phyloP scores from a whole-genome alignment of 2,329 filamentous ascomycete species.

The Pestalotiopsis sp. region DNA sequence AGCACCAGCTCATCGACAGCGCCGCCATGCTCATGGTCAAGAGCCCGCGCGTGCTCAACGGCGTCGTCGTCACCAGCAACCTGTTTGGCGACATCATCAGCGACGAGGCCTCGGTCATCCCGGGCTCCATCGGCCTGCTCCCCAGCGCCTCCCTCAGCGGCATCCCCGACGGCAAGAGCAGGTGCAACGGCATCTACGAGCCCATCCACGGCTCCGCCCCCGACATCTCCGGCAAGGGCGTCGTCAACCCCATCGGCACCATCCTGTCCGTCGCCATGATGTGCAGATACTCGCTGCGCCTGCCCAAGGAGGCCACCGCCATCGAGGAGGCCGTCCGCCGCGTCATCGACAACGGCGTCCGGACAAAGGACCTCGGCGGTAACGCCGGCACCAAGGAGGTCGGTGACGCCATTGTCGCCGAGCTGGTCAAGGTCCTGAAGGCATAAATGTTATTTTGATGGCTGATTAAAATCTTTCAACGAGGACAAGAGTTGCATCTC shows the following conservation, averaged over 20 bases:
- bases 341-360: constrained; percentile 76
- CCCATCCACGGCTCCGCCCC: constrained; percentile 95
- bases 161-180: constrained; percentile 80
- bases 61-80: constrained; percentile 90
- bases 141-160: constrained; percentile 86
- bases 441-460: constrained; percentile 15
- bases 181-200: constrained; percentile 94
- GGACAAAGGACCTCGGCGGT: constrained; percentile 86
- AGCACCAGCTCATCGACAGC: constrained; percentile 91
- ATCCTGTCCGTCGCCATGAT: constrained; percentile 95
- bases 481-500: not conserved
- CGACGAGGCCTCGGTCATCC: constrained; percentile 94
- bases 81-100: constrained; percentile 95
- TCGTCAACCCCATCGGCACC: constrained; percentile 90
- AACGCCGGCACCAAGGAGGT: constrained; percentile 71
- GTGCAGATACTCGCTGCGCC: constrained; percentile 86
- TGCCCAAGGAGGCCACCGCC: constrained; percentile 73
- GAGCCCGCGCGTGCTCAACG: constrained; percentile 85
- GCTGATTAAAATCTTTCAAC: not conserved
- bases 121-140: constrained; percentile 83
- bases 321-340: constrained; percentile 81
- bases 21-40: constrained; percentile 99
- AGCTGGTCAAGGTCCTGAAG: constrained; percentile 71
- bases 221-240: constrained; percentile 88
- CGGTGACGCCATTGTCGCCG: constrained; percentile 75